Evolutionary conservation across 164 flowering plant species (phyloP), one percentile per base, ranked within the genome.

Genomic region (Cinnamomum chago): DNA sequence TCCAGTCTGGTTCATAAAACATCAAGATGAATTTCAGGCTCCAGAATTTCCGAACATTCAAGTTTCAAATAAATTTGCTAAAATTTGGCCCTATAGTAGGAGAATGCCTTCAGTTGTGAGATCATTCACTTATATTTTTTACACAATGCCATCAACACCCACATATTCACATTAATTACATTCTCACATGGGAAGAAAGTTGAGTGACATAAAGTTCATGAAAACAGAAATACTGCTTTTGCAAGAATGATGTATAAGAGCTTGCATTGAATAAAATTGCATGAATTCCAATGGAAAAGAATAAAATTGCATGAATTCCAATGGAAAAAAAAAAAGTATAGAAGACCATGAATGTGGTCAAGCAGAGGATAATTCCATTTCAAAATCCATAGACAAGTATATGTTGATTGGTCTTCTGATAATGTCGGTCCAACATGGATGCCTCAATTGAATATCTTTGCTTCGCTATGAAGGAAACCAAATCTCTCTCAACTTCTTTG

Each of bases 401-500:
- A 2, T 65, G 70, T 12, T 73, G 76, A 4, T 55, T 50, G 6
- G 22, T 65, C n/a, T 60, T 28, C 4, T 5, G 71, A 18, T 50
- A 62, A 30, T n/a, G 14, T 3, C 2, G 27, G 10, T 40, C 47
- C 47, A 40, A 40, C 47, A 40, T 40, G 40, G 23, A 58, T 9
- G 52, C n/a, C 24, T 72, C 47, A 2, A 58, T 6, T 3, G 52
- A 68, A n/a, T 55, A 75, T 55, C 67, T 3, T 18, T 72, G 52
- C 1, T 62, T 62, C 23, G 65, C 55, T 35, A 68, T 60, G 13
- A 58, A 58, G 13, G 33, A 35, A 18, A 78, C 76, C 70, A 80
- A 80, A 24, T 47, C 77, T 12, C 40, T 80, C 73, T 80, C 79
- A 20, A 74, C 40, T 24, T 71, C 77, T n/a, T 66, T 51, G 6